Percentiles rank a stretch among this genome's conserved stretches.
These are phyloP conservation scores for Polytrichum commune DNA, from an alignment of 225 moss, liverwort and hornwort genomes.

Conservation along the genomic window DNA sequence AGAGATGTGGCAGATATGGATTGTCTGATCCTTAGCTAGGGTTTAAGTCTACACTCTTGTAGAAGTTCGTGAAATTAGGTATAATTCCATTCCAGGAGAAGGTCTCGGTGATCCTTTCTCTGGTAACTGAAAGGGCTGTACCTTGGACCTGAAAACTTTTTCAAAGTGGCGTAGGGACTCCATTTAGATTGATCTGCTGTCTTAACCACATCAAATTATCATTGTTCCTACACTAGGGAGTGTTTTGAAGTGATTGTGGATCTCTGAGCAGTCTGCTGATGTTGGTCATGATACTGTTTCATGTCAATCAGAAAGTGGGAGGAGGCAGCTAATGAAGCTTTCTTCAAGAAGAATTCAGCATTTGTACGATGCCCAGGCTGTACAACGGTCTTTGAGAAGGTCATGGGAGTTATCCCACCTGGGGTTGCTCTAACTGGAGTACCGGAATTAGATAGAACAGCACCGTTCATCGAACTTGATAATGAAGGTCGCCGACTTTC, in stretches of 20 bases:
- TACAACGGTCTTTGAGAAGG: slow-evolving; percentile 56
- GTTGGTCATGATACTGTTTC: slow-evolving; percentile 2
- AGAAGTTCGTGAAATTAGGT: too few relatives aligned
- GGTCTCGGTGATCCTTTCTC: too few relatives aligned
- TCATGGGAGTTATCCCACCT: slow-evolving; percentile 47
- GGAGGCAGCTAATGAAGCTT: slow-evolving; percentile 47
- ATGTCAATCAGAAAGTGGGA: slow-evolving; percentile 45
- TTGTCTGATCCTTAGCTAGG: too few relatives aligned
- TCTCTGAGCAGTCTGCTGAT: slow-evolving; percentile 8
- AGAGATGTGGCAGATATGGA: too few relatives aligned
- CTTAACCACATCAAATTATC: neutral
- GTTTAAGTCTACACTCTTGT: too few relatives aligned
- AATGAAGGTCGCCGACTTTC: slow-evolving; percentile 48
- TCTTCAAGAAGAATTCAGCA: slow-evolving; percentile 42
- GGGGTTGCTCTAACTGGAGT: slow-evolving; percentile 61
- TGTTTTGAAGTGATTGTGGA: neutral
- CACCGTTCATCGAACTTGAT: slow-evolving; percentile 57
- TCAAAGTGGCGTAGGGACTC: slow-evolving; percentile 1
- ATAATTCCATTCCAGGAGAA: too few relatives aligned
- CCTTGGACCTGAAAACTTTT: neutral
- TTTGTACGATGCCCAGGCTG: slow-evolving; percentile 66
- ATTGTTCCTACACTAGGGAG: too few relatives aligned
- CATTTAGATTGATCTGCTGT: neutral
- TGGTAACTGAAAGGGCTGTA: neutral
- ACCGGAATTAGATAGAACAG: slow-evolving; percentile 62